These are phyloP conservation scores for Penicillium sp. DNA, from an alignment of 2,329 filamentous ascomycete species.

Conservation along the genomic window DNA sequence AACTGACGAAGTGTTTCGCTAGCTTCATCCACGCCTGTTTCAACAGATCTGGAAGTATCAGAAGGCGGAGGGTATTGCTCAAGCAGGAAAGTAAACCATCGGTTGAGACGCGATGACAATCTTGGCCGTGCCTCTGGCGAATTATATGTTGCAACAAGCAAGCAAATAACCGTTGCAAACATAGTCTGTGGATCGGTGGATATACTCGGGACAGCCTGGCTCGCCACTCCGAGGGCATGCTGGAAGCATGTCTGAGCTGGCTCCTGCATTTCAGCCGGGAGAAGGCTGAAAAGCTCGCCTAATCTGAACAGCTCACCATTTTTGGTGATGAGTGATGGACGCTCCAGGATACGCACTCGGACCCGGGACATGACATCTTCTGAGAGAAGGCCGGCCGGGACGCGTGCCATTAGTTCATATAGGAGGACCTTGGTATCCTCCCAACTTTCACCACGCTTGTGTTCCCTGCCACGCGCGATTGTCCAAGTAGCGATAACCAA, in stretches of 20 bases:
- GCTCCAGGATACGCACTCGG: conserved; percentile 34
- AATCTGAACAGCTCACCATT: conserved; percentile 40
- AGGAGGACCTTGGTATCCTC: conserved; percentile 32
- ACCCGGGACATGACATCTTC: conserved; percentile 31
- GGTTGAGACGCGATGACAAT: conserved; percentile 35
- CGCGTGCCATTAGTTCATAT: conserved; percentile 30
- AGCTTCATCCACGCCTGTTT: conserved; percentile 24
- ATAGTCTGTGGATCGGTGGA: conserved; percentile 22
- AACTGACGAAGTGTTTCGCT: conserved; percentile 19
- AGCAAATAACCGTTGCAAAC: conserved; percentile 35
- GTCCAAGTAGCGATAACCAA: conserved; percentile 43
- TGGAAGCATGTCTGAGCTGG: conserved; percentile 27
- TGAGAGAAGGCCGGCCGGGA: conserved; percentile 33
- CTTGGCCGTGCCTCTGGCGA: conserved; percentile 12
- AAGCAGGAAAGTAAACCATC: conserved; percentile 40
- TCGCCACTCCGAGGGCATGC: conserved; percentile 21
- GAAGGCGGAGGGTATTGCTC: conserved; percentile 35
- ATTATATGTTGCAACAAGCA: conserved; percentile 32
- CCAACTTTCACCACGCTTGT: conserved; percentile 26
- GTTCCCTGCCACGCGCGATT: conserved; percentile 35
- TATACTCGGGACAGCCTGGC: conserved; percentile 20
- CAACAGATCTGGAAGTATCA: conserved; percentile 33
- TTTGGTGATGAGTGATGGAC: conserved; percentile 34
- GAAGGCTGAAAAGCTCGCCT: conserved; percentile 31
- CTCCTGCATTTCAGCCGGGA: conserved; percentile 30